These are phyloP conservation scores for Linum usitatissimum DNA, from an alignment of 345 rosid genomes.

Conservation along the genomic window DNA sequence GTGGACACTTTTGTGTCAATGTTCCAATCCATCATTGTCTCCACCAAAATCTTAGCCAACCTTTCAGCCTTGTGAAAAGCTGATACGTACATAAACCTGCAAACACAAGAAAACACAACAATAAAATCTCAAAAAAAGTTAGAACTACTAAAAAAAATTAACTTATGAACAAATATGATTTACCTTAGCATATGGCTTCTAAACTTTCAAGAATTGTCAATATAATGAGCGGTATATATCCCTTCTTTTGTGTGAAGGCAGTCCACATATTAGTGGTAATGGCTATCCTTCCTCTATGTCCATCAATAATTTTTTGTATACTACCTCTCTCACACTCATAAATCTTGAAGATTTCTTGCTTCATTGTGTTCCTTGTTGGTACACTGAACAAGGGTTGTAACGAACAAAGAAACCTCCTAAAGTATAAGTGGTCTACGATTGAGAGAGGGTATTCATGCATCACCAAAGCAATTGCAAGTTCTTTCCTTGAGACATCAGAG, in stretches of 20 bases:
- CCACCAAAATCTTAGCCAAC: background rate
- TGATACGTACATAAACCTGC: background rate
- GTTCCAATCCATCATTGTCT: background rate
- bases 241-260: background rate
- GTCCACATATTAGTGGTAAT: background rate
- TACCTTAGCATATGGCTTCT: no score
- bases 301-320: background rate
- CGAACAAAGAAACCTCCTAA: background rate
- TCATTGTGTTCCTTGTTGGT: background rate
- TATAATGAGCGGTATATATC: background rate
- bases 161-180: background rate
- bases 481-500: no score
- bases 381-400: background rate
- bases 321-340: background rate
- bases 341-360: background rate
- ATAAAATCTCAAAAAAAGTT: background rate
- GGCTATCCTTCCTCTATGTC: background rate
- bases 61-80: background rate
- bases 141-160: no score
- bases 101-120: background rate
- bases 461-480: background rate
- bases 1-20: background rate
- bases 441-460: background rate
- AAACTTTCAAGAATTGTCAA: no score
- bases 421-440: background rate